Conservation (phyloP, 1,284 basidiomycete genomes). For the Pseudozyma hubeiensis region DNA sequence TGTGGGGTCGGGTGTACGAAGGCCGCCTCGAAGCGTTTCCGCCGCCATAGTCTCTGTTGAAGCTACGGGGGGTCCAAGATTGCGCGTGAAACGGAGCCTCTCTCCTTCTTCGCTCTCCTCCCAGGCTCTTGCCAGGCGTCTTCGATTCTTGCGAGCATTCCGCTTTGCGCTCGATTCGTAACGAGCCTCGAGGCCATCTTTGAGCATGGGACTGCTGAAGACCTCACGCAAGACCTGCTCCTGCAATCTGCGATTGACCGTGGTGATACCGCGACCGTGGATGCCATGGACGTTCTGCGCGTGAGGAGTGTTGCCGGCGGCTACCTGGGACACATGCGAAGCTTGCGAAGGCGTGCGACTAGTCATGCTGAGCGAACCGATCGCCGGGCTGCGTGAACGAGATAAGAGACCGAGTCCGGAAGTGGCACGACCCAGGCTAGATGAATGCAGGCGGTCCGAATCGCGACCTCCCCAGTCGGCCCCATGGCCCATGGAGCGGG, state of each 20-base stretch:
- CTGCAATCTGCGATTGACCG: conserved; percentile 66
- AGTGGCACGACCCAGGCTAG: conserved; percentile 19
- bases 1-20: conserved; percentile 35
- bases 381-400: conserved; percentile 38
- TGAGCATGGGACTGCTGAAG: conserved; percentile 59
- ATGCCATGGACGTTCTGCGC: conserved; percentile 41
- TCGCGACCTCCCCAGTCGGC: conserved; percentile 37
- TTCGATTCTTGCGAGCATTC: conserved; percentile 53
- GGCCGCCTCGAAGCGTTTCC: conserved; percentile 8
- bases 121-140: conserved; percentile 61
- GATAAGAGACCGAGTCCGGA: conserved; percentile 16
- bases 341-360: conserved; percentile 38
- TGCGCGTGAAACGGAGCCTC: conserved; percentile 35
- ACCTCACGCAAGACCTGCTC: conserved; percentile 67
- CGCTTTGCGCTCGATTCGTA: conserved; percentile 46
- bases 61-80: conserved; percentile 20
- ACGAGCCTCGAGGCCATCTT: conserved; percentile 42
- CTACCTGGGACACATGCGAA: conserved; percentile 34
- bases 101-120: conserved; percentile 62
- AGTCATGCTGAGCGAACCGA: conserved; percentile 32
- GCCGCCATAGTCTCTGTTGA: conserved; percentile 11
- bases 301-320: neutral
- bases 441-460: conserved; percentile 31
- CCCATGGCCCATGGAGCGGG: conserved; percentile 27
- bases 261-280: conserved; percentile 62